These are phyloP conservation scores for Pseudopyricularia cyperi DNA, from an alignment of 2,329 filamentous ascomycete species.

Conservation along the genomic window DNA sequence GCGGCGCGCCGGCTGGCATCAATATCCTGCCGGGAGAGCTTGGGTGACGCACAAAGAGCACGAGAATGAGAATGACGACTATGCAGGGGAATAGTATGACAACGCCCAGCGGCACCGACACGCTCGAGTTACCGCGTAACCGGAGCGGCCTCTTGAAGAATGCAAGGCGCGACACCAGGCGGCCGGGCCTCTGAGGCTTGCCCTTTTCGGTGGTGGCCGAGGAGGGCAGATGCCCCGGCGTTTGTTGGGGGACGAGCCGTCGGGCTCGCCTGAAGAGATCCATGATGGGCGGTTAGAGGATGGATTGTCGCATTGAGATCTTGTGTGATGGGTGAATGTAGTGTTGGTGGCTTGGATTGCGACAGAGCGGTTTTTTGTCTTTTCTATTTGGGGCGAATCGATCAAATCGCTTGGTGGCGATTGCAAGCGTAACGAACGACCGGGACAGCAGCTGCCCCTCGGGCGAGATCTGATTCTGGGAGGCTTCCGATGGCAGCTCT, in stretches of 20 bases:
- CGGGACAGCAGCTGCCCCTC: not conserved
- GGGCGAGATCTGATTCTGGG: not conserved
- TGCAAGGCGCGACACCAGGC: constrained; percentile 42
- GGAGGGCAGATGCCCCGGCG: constrained; percentile 20
- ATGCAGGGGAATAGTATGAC: constrained; percentile 87
- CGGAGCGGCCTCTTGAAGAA: constrained; percentile 82
- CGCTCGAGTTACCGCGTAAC: constrained; percentile 78
- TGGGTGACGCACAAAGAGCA: constrained; percentile 82
- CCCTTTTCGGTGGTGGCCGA: constrained; percentile 39
- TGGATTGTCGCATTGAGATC: not conserved
- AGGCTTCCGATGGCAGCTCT: not conserved
- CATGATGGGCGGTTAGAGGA: constrained; percentile 23
- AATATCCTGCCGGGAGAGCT: constrained; percentile 69
- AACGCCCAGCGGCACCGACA: constrained; percentile 85
- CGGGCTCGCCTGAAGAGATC: constrained; percentile 45
- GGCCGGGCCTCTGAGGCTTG: constrained; percentile 23
- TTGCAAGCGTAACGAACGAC: constrained; percentile 2
- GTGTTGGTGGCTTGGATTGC: too few species aligned
- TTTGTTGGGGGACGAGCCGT: constrained; percentile 30
- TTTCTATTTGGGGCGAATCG: not conserved
- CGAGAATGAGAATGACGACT: constrained; percentile 78
- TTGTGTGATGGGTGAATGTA: not conserved
- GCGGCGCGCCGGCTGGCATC: constrained; percentile 78
- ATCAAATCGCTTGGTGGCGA: not conserved
- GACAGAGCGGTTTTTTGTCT: too few species aligned